Base-by-base conservation (phyloP, 352 stramenopile species). In the Globisporangium nagaii region DNA sequence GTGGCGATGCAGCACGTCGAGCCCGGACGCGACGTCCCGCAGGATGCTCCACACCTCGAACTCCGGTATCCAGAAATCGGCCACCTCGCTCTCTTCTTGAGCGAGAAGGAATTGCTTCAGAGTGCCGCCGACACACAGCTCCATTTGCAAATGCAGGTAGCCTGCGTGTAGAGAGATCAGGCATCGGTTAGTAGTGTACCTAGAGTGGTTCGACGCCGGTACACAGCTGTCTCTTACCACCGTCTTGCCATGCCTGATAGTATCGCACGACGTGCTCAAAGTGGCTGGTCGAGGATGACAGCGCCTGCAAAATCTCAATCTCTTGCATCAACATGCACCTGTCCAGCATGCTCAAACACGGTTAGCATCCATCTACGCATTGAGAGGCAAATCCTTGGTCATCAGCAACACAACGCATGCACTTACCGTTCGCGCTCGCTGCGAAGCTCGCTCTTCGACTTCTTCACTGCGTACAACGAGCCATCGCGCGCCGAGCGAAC, bases 161-260 rank as follows among this genome's bases (percentile, higher is more conserved):
- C 83, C 82, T 92, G 25, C 1, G 51, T n/a, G n/a, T n/a, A n/a
- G n/a, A n/a, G n/a, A n/a, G n/a, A n/a, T n/a, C n/a, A n/a, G n/a
- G n/a, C n/a, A n/a, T n/a, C n/a, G n/a, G n/a, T n/a, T n/a, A n/a
- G n/a, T n/a, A n/a, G n/a, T n/a, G n/a, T n/a, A n/a, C n/a, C n/a
- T n/a, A n/a, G n/a, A n/a, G n/a, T n/a, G n/a, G n/a, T n/a, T n/a
- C n/a, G n/a, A n/a, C n/a, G n/a, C n/a, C n/a, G n/a, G n/a, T n/a
- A n/a, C n/a, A n/a, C n/a, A n/a, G n/a, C n/a, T n/a, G 4, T 13
- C 6, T n/a, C 56, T 9, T 55, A 89, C 83, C 76, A 74, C 93
- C 80, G 75, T 98, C 76, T 62, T 96, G 87, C 88, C 91, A 98
- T 1, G 95, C 93, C 68, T 98, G 90, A 63, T 98, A 91, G 66